A percentile compares a stretch with the other conserved stretches of the same genome.
phyloP scores from a whole-genome alignment of 495 filamentous ascomycete species.

The Lineolata rhizophorae region DNA sequence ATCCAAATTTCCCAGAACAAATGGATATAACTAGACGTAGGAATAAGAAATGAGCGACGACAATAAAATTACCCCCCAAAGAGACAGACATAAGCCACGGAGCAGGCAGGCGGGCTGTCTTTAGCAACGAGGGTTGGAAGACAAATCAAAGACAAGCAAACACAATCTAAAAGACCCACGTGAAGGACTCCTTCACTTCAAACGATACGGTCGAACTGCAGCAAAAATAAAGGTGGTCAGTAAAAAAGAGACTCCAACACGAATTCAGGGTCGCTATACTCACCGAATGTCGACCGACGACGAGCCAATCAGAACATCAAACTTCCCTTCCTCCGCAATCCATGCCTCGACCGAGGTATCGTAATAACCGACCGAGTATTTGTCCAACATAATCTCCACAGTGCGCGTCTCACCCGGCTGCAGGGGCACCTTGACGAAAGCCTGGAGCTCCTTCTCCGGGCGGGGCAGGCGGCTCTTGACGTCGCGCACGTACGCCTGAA shows the following conservation, averaged over 20 bases:
- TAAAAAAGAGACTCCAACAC: too few relatives aligned
- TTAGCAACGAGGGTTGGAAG: too few relatives aligned
- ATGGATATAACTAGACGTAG: too few relatives aligned
- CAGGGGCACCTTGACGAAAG: constrained; percentile 44
- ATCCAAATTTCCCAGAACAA: too few relatives aligned
- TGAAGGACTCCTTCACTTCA: constrained; percentile 34
- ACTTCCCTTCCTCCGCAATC: constrained; percentile 58
- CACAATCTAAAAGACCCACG: constrained; percentile 27
- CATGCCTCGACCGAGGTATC: constrained; percentile 47
- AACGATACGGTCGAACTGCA: constrained; percentile 15
- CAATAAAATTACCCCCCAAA: too few relatives aligned
- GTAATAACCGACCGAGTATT: constrained; percentile 62
- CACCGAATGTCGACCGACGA: constrained; percentile 22
- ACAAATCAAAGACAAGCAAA: too few relatives aligned
- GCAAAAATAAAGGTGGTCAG: not conserved
- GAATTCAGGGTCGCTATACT: too few relatives aligned
- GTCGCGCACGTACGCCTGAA: constrained; percentile 42
- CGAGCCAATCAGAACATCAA: constrained; percentile 32
- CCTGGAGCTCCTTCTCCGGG: constrained; percentile 42
- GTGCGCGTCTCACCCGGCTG: constrained; percentile 34
- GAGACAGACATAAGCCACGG: too few relatives aligned
- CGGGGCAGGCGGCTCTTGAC: constrained; percentile 35
- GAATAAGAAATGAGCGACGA: too few relatives aligned
- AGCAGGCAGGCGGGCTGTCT: too few relatives aligned
- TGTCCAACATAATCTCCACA: constrained; percentile 34